Conservation (phyloP, 140 eudicot genomes). For the Senecio squalidus region DNA sequence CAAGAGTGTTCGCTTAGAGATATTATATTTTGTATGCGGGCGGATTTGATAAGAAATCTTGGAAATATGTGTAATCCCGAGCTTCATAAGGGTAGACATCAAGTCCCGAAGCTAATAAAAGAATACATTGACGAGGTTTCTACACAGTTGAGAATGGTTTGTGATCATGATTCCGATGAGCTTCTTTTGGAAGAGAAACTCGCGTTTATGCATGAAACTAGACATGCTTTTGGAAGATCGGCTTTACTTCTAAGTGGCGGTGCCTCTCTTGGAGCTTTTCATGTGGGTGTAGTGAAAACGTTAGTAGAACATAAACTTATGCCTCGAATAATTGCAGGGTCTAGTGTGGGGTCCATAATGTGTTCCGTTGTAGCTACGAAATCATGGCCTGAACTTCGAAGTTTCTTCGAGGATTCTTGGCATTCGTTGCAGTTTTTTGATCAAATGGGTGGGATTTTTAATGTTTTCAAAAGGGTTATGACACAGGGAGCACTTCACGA, state of each 20-base stretch:
- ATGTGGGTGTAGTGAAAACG: constrained; percentile 93
- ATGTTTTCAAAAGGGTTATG: constrained; percentile 75
- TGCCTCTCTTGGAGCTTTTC: constrained; percentile 93
- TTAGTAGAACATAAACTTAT: constrained; percentile 86
- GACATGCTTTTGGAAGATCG: constrained; percentile 96
- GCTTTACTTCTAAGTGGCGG: constrained; percentile 96
- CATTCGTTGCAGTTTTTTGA: constrained; percentile 82
- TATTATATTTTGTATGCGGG: constrained; percentile 89
- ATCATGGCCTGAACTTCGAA: constrained; percentile 98
- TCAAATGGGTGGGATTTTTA: constrained; percentile 83
- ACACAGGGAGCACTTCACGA: constrained; percentile 89
- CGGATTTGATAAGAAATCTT: constrained; percentile 82
- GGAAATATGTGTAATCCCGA: constrained; percentile 98
- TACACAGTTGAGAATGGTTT: constrained; percentile 77
- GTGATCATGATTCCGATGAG: constrained; percentile 92
- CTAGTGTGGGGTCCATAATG: constrained; percentile 97
- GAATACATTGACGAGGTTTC: constrained; percentile 94
- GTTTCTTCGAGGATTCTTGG: constrained; percentile 93
- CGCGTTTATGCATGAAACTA: constrained; percentile 95
- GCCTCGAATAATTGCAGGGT: constrained; percentile 93
- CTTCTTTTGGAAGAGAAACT: constrained; percentile 87
- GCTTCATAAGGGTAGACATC: constrained; percentile 93
- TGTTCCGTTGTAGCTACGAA: constrained; percentile 74
- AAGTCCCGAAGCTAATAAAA: constrained; percentile 80
- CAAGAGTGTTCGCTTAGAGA: constrained; percentile 87